Evolutionary conservation across 192 early-diverging fungal species (phyloP), one percentile per base, ranked within the genome.

Genomic region (Coemansia sp.): DNA sequence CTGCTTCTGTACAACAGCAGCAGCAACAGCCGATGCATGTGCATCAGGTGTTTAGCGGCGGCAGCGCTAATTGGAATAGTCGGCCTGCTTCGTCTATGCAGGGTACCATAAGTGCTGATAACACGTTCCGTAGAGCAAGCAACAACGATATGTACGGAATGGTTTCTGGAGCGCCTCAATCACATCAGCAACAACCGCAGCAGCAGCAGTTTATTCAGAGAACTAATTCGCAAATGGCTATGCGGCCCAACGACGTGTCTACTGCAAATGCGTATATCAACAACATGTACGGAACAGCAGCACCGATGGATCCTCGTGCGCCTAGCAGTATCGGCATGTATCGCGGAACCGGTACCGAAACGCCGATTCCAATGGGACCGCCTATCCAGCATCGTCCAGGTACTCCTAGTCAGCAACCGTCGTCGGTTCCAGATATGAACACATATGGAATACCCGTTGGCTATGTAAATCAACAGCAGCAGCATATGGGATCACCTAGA

Each of bases 61-160:
- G 58, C 33, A 64, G 56, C 10, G 63, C 63, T 1, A 66, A 40
- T 18, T 74, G 69, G 65, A 70, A 67, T 58, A 72, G 61, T 42
- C 79, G 79, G 14, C 79, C 79, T 0, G 52, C 56, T 5, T 76
- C 79, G 34, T 69, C 79, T 0, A 82, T 82, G 79, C 79, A 76
- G 45, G 72, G 69, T 16, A 16, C 57, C 7, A 56, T 69, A 2
- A 20, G 42, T n/a, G 25, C 56, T 5, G 65, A 75, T 38, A 55
- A 57, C 60, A 58, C 25, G 14, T 75, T 72, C 48, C 77, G 77
- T 20, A 64, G 77, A 2, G 61, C 77, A 0, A 80, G 77, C 66
- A 80, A 80, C 66, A 75, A 68, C 60, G 72, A 80, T 38, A 75
- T 80, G 77, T 80, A 80, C 64, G 65, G 51, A 0, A 65, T 68